Conservation (phyloP, 208 protist genomes). For the Wallacemonas sp. region DNA sequence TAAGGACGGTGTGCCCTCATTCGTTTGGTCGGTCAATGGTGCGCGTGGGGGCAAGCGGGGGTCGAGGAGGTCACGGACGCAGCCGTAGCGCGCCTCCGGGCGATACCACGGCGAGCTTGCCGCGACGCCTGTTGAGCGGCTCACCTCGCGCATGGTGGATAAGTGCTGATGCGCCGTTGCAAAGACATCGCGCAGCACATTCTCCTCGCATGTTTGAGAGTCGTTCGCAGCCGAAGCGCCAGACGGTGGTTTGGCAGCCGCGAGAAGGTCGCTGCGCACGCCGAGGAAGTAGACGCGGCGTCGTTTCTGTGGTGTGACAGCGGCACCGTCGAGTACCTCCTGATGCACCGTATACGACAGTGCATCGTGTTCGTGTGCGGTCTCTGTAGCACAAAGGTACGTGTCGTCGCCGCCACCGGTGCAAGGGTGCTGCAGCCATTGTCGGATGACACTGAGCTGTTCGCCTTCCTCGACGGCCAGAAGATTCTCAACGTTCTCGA, state of each 20-base stretch:
- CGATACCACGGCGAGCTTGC: neutral
- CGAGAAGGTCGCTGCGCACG: conserved; percentile 14
- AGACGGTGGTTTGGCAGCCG: no score
- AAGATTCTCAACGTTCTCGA: conserved; percentile 84
- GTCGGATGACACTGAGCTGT: conserved; percentile 42
- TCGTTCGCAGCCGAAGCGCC: no score
- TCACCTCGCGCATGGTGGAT: neutral
- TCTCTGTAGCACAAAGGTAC: neutral
- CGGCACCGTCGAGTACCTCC: conserved; percentile 46
- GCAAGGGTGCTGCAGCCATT: conserved; percentile 20
- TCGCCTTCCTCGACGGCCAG: conserved; percentile 44
- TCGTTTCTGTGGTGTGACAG: conserved; percentile 61
- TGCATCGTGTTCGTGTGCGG: neutral
- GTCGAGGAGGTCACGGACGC: conserved; percentile 21
- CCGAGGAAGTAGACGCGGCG: conserved; percentile 70
- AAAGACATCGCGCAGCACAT: no score
- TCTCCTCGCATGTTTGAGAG: no score
- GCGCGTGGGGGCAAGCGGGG: neutral
- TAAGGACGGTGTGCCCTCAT: neutral
- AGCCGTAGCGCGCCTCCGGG: conserved; percentile 4
- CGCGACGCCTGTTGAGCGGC: neutral
- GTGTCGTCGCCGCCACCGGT: neutral
- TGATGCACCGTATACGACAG: conserved; percentile 29
- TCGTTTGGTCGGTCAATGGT: neutral
- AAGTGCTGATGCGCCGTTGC: neutral